Conservation (phyloP, 768 basidiomycete genomes). For the Mycena metata region DNA sequence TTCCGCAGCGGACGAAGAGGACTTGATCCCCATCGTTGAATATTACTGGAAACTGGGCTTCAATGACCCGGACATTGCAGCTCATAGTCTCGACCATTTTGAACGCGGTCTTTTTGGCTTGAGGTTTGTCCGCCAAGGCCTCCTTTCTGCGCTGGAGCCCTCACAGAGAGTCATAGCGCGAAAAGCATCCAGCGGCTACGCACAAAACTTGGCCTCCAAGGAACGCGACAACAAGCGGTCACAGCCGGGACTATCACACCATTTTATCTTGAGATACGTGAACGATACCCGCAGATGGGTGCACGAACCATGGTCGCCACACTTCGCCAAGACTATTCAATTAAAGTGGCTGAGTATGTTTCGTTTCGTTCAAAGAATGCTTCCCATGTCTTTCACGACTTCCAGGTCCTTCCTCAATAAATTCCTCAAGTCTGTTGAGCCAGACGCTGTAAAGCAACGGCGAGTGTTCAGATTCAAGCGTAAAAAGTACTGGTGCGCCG, state of each 20-base stretch:
- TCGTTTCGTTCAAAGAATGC: background rate
- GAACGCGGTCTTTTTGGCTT: slow-evolving; percentile 6
- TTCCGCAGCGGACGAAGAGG: slow-evolving; percentile 13
- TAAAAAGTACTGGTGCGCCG: slow-evolving; percentile 53
- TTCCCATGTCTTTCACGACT: background rate
- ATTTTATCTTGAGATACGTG: background rate
- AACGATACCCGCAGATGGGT: background rate
- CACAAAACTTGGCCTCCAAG: background rate
- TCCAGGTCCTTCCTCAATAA: slow-evolving; percentile 34
- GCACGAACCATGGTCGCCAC: background rate
- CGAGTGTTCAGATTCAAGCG: slow-evolving; percentile 43
- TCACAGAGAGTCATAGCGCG: too few species aligned
- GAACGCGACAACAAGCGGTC: background rate
- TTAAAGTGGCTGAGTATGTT: background rate
- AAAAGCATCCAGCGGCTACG: slow-evolving; percentile 1
- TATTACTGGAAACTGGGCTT: slow-evolving; percentile 32
- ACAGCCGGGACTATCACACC: background rate
- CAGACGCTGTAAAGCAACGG: slow-evolving; percentile 39
- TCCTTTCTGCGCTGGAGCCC: too few species aligned
- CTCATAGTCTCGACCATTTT: slow-evolving; percentile 29
- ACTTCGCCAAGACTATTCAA: background rate
- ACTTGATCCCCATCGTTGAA: slow-evolving; percentile 7
- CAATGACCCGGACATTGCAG: slow-evolving; percentile 18
- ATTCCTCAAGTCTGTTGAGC: slow-evolving; percentile 27
- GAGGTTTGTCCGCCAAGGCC: too few species aligned